phyloP scores from a whole-genome alignment of 169 alveolate genomes.

The Plasmodium inui region DNA sequence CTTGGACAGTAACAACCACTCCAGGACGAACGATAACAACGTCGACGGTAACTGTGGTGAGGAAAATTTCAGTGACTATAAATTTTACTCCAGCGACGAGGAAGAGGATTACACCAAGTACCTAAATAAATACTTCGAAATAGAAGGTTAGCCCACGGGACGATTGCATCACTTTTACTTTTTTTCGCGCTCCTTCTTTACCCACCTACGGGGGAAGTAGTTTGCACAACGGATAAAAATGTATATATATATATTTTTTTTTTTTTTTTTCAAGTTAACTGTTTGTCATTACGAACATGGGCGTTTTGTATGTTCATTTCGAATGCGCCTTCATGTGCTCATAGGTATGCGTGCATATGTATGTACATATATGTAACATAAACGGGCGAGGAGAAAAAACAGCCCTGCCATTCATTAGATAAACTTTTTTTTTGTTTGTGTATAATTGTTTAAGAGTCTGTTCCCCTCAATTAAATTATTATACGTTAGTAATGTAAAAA shows the following conservation, averaged over 20 bases:
- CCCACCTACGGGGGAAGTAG: background rate
- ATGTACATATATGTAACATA: background rate
- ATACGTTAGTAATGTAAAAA: slow-evolving; percentile 44
- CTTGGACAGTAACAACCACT: background rate
- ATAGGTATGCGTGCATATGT: background rate
- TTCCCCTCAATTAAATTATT: slow-evolving; percentile 12
- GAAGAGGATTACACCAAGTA: slow-evolving; percentile 76
- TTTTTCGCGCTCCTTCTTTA: background rate
- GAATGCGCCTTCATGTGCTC: background rate
- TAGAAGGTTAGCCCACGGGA: slow-evolving; percentile 11
- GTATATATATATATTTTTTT: background rate
- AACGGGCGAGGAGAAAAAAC: background rate
- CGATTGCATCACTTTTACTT: background rate
- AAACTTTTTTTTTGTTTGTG: slow-evolving; percentile 61
- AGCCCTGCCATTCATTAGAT: slow-evolving; percentile 24
- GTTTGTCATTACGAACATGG: background rate
- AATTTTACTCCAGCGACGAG: slow-evolving; percentile 52
- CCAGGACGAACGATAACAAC: background rate
- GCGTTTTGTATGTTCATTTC: background rate
- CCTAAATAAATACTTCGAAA: slow-evolving; percentile 65
- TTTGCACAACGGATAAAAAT: background rate
- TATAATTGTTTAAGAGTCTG: slow-evolving; percentile 15
- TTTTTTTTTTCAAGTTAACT: slow-evolving; percentile 23
- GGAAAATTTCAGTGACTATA: slow-evolving; percentile 35
- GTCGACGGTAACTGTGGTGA: background rate